Percentiles rank a stretch among this genome's conserved stretches.
phyloP scores from a whole-genome alignment of 805 yeast species.

The Starmerella riodocensis region DNA sequence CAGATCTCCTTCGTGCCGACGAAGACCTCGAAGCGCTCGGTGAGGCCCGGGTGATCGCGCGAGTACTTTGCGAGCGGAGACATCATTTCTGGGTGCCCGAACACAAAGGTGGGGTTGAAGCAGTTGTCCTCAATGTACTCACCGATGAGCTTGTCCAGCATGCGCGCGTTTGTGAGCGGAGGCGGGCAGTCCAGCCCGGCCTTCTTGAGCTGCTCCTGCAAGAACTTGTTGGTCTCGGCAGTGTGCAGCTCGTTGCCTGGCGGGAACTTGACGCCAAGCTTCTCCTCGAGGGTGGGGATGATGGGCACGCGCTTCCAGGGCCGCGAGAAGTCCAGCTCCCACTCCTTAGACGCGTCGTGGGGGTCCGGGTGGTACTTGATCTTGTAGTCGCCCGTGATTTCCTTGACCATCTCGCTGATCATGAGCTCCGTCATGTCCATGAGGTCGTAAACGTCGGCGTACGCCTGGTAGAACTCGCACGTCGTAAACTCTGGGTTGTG shows the following conservation, averaged over 20 bases:
- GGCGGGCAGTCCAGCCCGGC: conserved; percentile 79
- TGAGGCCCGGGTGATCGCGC: conserved; percentile 81
- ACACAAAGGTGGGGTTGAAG: conserved; percentile 93
- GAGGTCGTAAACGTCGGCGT: conserved; percentile 90
- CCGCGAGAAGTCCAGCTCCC: conserved; percentile 71
- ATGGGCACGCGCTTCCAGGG: conserved; percentile 98
- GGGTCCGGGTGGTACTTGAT: conserved; percentile 88
- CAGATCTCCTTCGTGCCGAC: conserved; percentile 97
- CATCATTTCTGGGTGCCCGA: conserved; percentile 99
- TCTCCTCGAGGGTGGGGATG: conserved; percentile 90
- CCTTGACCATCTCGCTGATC: conserved; percentile 95
- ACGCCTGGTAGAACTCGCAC: conserved; percentile 96
- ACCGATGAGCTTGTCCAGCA: conserved; percentile 96
- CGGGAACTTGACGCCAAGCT: conserved; percentile 79
- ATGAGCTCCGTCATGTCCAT: conserved; percentile 82
- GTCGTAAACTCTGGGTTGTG: conserved; percentile 99
- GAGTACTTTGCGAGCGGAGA: conserved; percentile 96
- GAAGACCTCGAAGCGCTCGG: conserved; percentile 96
- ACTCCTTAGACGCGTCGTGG: conserved; percentile 56
- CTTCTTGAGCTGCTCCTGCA: conserved; percentile 64
- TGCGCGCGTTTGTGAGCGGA: conserved; percentile 92
- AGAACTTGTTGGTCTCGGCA: conserved; percentile 80
- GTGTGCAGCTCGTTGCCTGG: conserved; percentile 91
- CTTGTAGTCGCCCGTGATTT: conserved; percentile 78
- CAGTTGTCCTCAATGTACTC: conserved; percentile 79